These are phyloP conservation scores for Physocladia obscura DNA, from an alignment of 192 early-diverging fungal genomes.

Conservation along the genomic window DNA sequence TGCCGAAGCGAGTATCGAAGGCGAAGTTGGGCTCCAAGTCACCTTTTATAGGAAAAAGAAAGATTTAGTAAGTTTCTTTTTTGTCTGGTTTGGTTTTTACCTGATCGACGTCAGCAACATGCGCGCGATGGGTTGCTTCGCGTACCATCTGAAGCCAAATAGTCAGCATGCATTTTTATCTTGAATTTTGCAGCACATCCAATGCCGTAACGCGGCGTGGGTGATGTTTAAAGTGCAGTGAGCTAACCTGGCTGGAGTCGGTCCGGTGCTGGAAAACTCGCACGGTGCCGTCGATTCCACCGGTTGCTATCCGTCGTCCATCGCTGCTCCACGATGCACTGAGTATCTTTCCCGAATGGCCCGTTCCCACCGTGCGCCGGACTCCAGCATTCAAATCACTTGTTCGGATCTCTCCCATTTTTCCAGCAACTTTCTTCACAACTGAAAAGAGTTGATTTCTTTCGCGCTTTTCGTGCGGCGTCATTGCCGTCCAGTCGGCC, in stretches of 20 bases:
- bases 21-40: slow-evolving; percentile 74
- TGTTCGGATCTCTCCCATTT: neutral
- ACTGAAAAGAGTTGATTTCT: too few relatives aligned
- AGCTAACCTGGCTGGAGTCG: neutral
- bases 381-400: neutral
- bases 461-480: too few relatives aligned
- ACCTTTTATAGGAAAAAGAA: slow-evolving; percentile 28
- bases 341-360: slow-evolving; percentile 13
- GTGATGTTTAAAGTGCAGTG: neutral
- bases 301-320: slow-evolving; percentile 15
- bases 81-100: neutral
- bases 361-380: neutral
- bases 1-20: slow-evolving; percentile 70
- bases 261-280: too few relatives aligned
- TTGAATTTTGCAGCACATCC: neutral
- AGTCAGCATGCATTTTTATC: neutral
- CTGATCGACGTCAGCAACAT: slow-evolving; percentile 77
- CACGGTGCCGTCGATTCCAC: slow-evolving; percentile 9
- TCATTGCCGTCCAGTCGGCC: too few relatives aligned
- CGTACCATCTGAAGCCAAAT: neutral
- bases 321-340: slow-evolving; percentile 5
- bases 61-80: neutral
- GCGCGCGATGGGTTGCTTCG: slow-evolving; percentile 45
- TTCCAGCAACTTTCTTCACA: too few relatives aligned
- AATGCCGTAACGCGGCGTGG: neutral